Percentiles rank a stretch among this genome's conserved stretches.
Conservation (phyloP, 1,139 yeast genomes). For the Taphrina confusa region DNA sequence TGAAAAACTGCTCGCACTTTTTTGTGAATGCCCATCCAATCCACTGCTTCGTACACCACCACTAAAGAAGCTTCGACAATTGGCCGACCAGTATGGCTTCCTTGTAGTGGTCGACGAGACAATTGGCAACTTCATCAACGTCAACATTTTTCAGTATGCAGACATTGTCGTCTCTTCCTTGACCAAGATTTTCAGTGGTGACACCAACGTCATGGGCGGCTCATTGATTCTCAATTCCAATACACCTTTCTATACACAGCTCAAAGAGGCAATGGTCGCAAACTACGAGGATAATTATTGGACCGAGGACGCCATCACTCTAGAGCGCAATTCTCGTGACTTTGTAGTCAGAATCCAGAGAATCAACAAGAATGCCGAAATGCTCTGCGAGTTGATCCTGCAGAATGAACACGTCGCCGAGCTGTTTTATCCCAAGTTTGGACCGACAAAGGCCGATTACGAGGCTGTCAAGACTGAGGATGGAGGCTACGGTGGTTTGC, state of each 20-base stretch:
- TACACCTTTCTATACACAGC: conserved; percentile 55
- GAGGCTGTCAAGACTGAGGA: conserved; percentile 65
- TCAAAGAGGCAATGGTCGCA: conserved; percentile 56
- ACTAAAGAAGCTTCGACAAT: conserved; percentile 59
- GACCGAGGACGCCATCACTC: conserved; percentile 90
- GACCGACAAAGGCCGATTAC: conserved; percentile 61
- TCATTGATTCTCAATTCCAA: conserved; percentile 72
- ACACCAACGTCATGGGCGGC: conserved; percentile 94
- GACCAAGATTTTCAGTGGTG: conserved; percentile 92
- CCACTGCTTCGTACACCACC: conserved; percentile 86
- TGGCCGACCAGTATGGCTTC: conserved; percentile 71
- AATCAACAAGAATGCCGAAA: conserved; percentile 67
- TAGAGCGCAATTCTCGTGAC: conserved; percentile 92
- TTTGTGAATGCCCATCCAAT: conserved; percentile 92
- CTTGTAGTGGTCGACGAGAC: conserved; percentile 89
- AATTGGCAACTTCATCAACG: conserved; percentile 83
- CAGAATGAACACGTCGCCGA: conserved; percentile 52
- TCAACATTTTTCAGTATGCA: conserved; percentile 76
- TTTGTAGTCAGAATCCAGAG: conserved; percentile 67
- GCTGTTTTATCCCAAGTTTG: conserved; percentile 69
- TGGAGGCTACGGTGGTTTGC: conserved; percentile 93
- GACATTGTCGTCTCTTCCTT: conserved; percentile 85
- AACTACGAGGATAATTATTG: conserved; percentile 77
- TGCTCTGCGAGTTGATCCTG: conserved; percentile 51
- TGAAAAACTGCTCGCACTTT: conserved; percentile 64